Conservation (phyloP, 345 rosid genomes). For the Tarenaya hassleriana region DNA sequence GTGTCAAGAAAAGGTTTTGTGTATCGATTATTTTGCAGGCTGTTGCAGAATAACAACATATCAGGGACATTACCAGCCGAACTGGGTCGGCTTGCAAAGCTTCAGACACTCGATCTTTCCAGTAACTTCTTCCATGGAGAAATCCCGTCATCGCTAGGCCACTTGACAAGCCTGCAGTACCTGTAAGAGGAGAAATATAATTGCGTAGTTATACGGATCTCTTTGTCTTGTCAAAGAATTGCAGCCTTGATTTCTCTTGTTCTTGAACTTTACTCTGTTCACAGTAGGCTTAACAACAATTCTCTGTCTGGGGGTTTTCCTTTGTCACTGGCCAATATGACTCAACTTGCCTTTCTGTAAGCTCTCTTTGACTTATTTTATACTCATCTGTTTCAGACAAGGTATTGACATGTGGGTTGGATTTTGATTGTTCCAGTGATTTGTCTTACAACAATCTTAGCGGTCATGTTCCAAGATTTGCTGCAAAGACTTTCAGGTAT, state of each 20-base stretch:
- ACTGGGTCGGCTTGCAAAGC: conserved; percentile 80
- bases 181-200: too few relatives aligned
- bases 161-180: conserved; percentile 70
- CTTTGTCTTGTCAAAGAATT: neutral
- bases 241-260: neutral
- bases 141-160: conserved; percentile 73
- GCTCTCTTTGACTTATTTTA: conserved; percentile 2
- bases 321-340: conserved; percentile 45
- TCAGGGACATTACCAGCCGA: conserved; percentile 70
- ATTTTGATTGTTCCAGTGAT: conserved; percentile 28
- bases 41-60: conserved; percentile 91
- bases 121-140: conserved; percentile 68
- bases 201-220: too few relatives aligned
- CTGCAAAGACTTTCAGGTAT: conserved; percentile 44
- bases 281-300: conserved; percentile 60
- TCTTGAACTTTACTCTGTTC: neutral
- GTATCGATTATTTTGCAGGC: conserved; percentile 50
- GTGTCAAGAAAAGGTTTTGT: too few relatives aligned
- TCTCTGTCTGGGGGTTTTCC: conserved; percentile 51
- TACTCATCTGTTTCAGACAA: too few relatives aligned
- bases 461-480: conserved; percentile 20
- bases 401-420: too few relatives aligned
- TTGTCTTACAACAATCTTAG: conserved; percentile 25
- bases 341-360: conserved; percentile 63
- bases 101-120: conserved; percentile 89